Evolutionary conservation across 768 basidiomycete genomes (phyloP).

Genomic region (Candolleomyces eurysporus): DNA sequence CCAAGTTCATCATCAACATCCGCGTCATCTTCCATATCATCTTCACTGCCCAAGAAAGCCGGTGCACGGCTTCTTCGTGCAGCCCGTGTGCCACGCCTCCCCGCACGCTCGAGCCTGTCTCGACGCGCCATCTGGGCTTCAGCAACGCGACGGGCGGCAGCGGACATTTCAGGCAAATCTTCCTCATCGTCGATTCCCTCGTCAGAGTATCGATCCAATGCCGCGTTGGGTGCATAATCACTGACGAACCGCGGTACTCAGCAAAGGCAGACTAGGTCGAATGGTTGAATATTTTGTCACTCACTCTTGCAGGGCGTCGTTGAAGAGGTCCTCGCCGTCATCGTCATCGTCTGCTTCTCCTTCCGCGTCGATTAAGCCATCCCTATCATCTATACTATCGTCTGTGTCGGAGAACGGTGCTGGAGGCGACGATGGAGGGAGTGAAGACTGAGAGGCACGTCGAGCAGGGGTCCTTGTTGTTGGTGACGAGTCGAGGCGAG

Average conservation of each 20-base stretch:
- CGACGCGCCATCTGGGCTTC: conserved; percentile 87
- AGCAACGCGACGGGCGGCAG: conserved; percentile 71
- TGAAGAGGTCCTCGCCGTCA: conserved; percentile 95
- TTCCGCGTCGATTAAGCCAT: conserved; percentile 31
- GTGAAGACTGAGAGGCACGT: conserved; percentile 66
- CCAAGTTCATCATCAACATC: conserved; percentile 66
- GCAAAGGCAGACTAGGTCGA: conserved; percentile 9
- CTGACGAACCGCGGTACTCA: conserved; percentile 30
- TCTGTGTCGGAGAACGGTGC: conserved; percentile 86
- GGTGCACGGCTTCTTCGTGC: conserved; percentile 80
- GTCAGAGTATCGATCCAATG: conserved; percentile 85
- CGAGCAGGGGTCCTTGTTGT: conserved; percentile 42
- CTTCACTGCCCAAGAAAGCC: conserved; percentile 82
- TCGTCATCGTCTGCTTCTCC: conserved; percentile 69
- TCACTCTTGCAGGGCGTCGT: conserved; percentile 71
- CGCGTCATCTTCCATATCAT: conserved; percentile 76
- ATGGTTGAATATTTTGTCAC: conserved; percentile 25
- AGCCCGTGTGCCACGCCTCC: conserved; percentile 70
- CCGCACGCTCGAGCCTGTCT: conserved; percentile 70
- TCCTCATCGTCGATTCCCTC: conserved; percentile 84
- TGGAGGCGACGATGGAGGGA: conserved; percentile 85
- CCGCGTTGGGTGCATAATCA: conserved; percentile 83
- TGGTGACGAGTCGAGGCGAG: conserved; percentile 47
- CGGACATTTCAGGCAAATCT: conserved; percentile 65
- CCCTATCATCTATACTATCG: conserved; percentile 46